phyloP scores from a whole-genome alignment of 2,329 filamentous ascomycete genomes.

The Fusarium metavorans region DNA sequence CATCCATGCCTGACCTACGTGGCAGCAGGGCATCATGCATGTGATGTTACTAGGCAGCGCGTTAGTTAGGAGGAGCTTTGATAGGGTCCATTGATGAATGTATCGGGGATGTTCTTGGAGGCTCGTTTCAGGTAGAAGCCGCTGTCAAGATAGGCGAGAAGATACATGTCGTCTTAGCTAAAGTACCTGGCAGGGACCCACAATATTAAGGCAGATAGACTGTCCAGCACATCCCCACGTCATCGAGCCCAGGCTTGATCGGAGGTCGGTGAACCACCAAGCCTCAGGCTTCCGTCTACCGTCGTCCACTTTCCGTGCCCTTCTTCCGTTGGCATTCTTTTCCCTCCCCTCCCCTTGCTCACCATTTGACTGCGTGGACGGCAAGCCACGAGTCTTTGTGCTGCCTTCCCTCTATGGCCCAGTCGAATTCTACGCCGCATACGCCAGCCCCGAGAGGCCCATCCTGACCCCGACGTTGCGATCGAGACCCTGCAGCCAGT shows the following conservation, averaged over 20 bases:
- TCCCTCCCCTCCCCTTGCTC: not conserved
- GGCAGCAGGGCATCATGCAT: conserved; percentile 12
- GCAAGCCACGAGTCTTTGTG: conserved; percentile 5
- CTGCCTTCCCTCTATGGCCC: conserved; percentile 35
- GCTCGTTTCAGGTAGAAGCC: not conserved
- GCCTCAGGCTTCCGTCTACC: conserved; percentile 11
- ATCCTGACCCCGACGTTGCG: conserved; percentile 19
- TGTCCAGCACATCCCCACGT: conserved; percentile 28
- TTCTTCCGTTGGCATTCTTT: not conserved
- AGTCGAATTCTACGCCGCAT: conserved; percentile 23
- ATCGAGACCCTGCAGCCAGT: conserved; percentile 1
- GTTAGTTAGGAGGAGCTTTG: not conserved
- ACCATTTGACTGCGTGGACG: conserved; percentile 13
- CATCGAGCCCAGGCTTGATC: conserved; percentile 29
- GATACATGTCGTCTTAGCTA: not conserved
- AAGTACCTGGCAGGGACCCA: conserved; percentile 13
- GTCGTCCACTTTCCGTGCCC: not conserved
- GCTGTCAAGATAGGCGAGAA: not conserved
- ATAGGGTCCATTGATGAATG: not conserved
- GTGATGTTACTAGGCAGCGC: conserved; percentile 1
- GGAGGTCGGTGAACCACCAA: conserved; percentile 23
- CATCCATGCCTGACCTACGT: conserved; percentile 8
- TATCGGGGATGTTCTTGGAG: not conserved
- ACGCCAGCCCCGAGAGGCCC: conserved; percentile 30
- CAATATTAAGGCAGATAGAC: conserved; percentile 31